A percentile compares a stretch with the other conserved stretches of the same genome.
phyloP scores from a whole-genome alignment of 331 rosid species.

The Spiraea crenata region DNA sequence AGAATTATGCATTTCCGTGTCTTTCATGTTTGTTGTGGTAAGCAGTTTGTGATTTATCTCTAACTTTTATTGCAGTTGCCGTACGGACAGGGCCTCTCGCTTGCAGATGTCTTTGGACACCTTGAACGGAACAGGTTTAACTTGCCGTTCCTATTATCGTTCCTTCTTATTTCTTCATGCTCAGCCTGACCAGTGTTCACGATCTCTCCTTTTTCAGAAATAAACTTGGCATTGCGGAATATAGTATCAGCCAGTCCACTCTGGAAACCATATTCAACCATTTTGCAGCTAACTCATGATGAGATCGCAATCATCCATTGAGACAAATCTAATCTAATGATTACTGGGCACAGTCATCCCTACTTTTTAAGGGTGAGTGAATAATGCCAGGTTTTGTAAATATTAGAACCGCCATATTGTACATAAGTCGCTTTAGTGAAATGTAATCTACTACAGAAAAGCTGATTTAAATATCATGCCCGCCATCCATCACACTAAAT shows the following conservation, averaged over 20 bases:
- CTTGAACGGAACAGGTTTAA: conserved; percentile 79
- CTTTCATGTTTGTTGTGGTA: background rate
- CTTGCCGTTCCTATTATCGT: conserved; percentile 5
- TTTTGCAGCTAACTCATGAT: conserved; percentile 74
- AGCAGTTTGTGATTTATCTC: conserved; percentile 13
- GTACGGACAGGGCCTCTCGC: conserved; percentile 55
- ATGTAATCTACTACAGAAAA: background rate
- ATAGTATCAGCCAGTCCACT: conserved; percentile 91
- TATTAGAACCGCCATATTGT: background rate
- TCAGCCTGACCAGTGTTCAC: conserved; percentile 23
- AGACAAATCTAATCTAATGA: background rate
- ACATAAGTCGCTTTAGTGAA: conserved; percentile 1
- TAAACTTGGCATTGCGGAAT: conserved; percentile 75
- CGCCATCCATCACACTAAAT: background rate
- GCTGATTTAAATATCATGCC: background rate
- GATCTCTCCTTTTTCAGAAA: conserved; percentile 42
- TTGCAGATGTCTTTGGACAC: conserved; percentile 88
- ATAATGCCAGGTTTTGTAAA: conserved; percentile 12
- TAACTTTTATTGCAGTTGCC: conserved; percentile 62
- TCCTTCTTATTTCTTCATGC: conserved; percentile 5
- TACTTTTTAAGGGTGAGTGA: conserved; percentile 1
- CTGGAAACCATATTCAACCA: conserved; percentile 88
- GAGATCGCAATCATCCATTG: conserved; percentile 17
- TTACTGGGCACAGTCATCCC: background rate
- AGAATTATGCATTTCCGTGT: background rate